Base-by-base conservation (phyloP, 192 early-diverging fungal species). In the Coemansia guatemalensis region DNA sequence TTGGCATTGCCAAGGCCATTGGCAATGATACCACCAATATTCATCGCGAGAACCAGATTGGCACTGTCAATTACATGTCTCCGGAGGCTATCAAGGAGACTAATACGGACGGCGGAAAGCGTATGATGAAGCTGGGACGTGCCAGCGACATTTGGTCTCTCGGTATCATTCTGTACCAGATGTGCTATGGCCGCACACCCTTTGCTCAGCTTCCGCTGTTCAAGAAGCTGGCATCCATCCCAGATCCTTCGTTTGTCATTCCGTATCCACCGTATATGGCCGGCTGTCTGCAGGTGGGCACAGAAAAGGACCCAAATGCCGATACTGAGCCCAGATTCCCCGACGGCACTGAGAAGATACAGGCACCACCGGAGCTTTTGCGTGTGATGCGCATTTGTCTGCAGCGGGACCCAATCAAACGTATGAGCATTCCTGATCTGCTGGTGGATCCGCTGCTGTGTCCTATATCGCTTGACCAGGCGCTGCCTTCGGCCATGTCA, bases 1-100 rank as follows among this genome's bases (percentile, higher is more conserved):
- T 99, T 85, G 96, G 96, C 14, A 97, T 97, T 68, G 93, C 96
- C n/a, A 97, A 95, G 60, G 74, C 88, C 0, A 95, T 97, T 39
- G 85, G 90, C 8, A 93, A 94, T 73, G 93, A 95, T 68, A 98
- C 95, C 0, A 97, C 95, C 20, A 97, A 96, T 64, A 89, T 98
- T 51, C 88, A 93, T 44, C 71, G 93, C 14, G 93, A 96, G 53
- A 82, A 86, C 55, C 92, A 94, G 64, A 78, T 88, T 21, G 96
- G 96, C 3, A 99, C 96, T 0, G 80, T 92, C 8, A 95, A 95
- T 60, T 99, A 97, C 71, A 99, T 99, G 95, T 86, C 94, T 1
- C 96, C 96, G 0, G 96, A 99, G 71, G 87, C 93, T 1, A 87
- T 96, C 62, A 62, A 78, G 26, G 83, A 83, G 48, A 78, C 71